Conservation (phyloP, 2,329 filamentous ascomycete species). For the Fusarium praegraminearum region DNA sequence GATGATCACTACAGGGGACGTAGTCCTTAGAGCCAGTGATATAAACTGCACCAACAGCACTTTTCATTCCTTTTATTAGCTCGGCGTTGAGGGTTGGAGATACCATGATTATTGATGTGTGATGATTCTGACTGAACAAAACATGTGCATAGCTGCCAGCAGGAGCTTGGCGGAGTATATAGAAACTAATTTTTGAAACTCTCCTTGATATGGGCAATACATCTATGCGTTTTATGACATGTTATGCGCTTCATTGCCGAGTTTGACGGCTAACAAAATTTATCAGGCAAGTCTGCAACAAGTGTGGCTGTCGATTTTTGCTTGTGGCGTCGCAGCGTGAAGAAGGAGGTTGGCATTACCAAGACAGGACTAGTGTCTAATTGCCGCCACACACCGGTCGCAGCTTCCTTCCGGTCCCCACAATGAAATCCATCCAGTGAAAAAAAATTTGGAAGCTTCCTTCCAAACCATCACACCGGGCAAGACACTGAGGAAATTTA, state of each 20-base stretch:
- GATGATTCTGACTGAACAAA: slow-evolving; percentile 11
- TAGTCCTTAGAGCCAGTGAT: background rate
- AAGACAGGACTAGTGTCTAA: slow-evolving; percentile 21
- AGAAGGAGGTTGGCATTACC: background rate
- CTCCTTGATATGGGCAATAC: background rate
- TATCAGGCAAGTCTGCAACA: background rate
- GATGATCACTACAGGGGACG: slow-evolving; percentile 17
- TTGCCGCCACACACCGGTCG: slow-evolving; percentile 45
- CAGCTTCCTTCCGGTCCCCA: slow-evolving; percentile 47
- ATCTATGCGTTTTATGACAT: no score
- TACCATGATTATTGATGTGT: slow-evolving; percentile 27
- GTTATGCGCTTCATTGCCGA: background rate
- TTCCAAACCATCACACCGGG: slow-evolving; percentile 47
- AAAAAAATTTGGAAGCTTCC: slow-evolving; percentile 53
- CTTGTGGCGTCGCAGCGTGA: background rate
- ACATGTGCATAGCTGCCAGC: background rate
- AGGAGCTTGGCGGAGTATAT: background rate
- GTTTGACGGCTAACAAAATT: background rate
- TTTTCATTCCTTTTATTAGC: slow-evolving; percentile 12
- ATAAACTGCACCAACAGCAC: background rate
- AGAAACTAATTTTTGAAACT: slow-evolving; percentile 1
- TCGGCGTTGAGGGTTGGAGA: slow-evolving; percentile 29
- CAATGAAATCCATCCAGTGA: slow-evolving; percentile 47
- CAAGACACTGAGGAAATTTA: slow-evolving; percentile 50
- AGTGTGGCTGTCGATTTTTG: background rate